Percentiles rank a stretch among this genome's conserved stretches.
Conservation (phyloP, 2,329 filamentous ascomycete genomes). For the Scytalidium sp. region DNA sequence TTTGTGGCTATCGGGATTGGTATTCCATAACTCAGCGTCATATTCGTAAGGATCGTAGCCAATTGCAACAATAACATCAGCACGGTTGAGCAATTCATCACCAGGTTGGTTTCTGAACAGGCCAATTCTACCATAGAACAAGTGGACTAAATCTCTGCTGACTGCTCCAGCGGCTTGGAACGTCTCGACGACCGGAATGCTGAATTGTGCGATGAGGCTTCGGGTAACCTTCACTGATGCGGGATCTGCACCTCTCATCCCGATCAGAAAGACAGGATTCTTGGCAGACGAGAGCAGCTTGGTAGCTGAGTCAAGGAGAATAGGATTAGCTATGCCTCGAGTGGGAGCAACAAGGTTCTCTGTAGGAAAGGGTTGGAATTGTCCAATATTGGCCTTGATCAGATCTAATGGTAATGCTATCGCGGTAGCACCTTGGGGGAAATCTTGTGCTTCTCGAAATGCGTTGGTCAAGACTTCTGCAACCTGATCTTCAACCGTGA, state of each 20-base stretch:
- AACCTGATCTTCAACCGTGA: conserved; percentile 44
- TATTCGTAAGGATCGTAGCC: conserved; percentile 48
- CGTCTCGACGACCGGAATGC: conserved; percentile 45
- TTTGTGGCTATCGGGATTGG: conserved; percentile 27
- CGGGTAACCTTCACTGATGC: conserved; percentile 39
- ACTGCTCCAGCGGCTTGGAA: conserved; percentile 48
- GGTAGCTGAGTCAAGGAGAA: conserved; percentile 31
- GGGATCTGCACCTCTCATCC: conserved; percentile 37
- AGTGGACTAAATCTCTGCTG: conserved; percentile 36
- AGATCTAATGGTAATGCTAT: conserved; percentile 44
- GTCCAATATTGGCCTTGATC: conserved; percentile 31
- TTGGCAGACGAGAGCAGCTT: conserved; percentile 30
- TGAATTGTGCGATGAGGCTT: conserved; percentile 35
- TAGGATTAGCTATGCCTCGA: conserved; percentile 35
- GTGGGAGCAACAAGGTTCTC: conserved; percentile 37
- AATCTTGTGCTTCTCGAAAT: conserved; percentile 38
- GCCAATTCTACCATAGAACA: conserved; percentile 45
- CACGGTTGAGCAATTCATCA: conserved; percentile 39
- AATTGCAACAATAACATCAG: conserved; percentile 41
- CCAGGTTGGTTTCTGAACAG: conserved; percentile 47
- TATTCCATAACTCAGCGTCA: conserved; percentile 43
- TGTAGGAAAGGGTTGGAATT: conserved; percentile 35
- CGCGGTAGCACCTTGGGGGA: conserved; percentile 40
- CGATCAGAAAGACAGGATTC: conserved; percentile 43
- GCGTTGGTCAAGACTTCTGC: conserved; percentile 44